Evolutionary conservation across 2,329 filamentous ascomycete species (phyloP), one percentile per base, ranked within the genome.

Genomic region (Aspergillus ochraceoroseus): DNA sequence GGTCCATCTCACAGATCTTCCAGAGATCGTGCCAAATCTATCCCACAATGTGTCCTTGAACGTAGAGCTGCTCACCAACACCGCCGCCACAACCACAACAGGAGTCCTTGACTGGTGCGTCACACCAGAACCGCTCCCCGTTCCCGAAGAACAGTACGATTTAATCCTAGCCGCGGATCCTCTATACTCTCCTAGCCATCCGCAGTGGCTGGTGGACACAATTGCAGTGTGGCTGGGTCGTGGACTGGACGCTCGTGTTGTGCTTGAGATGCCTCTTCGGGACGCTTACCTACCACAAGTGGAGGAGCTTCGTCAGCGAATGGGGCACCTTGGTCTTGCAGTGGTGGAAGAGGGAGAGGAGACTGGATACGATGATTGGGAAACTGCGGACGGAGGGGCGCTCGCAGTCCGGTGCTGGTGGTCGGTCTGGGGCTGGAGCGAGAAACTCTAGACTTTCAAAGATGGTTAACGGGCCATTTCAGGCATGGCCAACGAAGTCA

Each of bases 151-250:
- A 27, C 62, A 58, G 29, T 72, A 68, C 49, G 61, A 83, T 71
- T 68, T 95, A 39, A 79, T 96, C 29, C 73, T 98, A 2, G 87
- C 80, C 2, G 87, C 90, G 2, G 92, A 98, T 62, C 78, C 87
- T 0, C 70, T 98, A 13, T 96, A 96, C 64, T 87, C 89, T 31
- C 76, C 88, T 33, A 76, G 85, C 3, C 92, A 96, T 57, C 87
- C 90, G 0, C 66, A 63, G 2, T 77, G 92, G 55, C 74, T 96
- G 14, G 80, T 82, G 0, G 71, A 79, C 9, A 82, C 85, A 9
- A 80, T 96, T 30, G 65, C 72, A 7, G 67, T 74, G 26, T 87
- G 88, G 65, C 71, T 95, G 7, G 74, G 73, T 6, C 64, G 70
- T 9, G 71, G 70, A 2, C 41, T 62, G 0, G 67, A 75, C 18